Conservation (phyloP, 352 stramenopile species). For the Phytophthora agathidicida region DNA sequence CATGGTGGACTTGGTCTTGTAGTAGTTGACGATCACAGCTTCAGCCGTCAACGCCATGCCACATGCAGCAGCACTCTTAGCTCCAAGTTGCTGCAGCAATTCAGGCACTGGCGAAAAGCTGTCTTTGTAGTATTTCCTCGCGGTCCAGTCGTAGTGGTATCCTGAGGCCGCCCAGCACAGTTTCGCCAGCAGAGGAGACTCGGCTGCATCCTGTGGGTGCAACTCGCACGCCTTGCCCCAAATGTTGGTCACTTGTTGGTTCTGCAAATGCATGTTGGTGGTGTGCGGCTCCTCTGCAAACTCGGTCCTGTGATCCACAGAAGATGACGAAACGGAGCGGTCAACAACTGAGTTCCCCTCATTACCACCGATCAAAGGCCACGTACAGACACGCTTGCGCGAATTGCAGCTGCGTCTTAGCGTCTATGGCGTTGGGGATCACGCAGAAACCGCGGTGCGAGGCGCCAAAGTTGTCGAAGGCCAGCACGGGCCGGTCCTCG, state of each 20-base stretch:
- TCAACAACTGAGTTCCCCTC: too few relatives aligned
- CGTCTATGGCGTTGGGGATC: constrained; percentile 63
- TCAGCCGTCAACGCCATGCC: constrained; percentile 60
- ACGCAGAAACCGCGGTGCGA: constrained; percentile 70
- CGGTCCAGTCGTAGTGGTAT: constrained; percentile 87
- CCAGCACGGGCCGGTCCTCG: constrained; percentile 48
- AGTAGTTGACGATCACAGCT: constrained; percentile 87
- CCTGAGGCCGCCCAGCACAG: constrained; percentile 75
- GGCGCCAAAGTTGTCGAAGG: constrained; percentile 51
- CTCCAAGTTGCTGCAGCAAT: constrained; percentile 48
- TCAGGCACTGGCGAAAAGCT: constrained; percentile 58
- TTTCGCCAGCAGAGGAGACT: constrained; percentile 54
- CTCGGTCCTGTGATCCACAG: constrained; percentile 50
- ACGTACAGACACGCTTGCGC: constrained; percentile 65
- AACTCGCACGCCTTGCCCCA: constrained; percentile 54
- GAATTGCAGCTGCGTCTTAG: constrained; percentile 54
- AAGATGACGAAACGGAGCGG: constrained; percentile 1
- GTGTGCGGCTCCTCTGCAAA: constrained; percentile 73
- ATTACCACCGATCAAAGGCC: too few relatives aligned
- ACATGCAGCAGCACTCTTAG: constrained; percentile 52
- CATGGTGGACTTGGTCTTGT: constrained; percentile 81
- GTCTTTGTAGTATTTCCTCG: constrained; percentile 66
- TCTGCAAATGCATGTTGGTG: constrained; percentile 81
- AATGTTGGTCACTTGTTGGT: constrained; percentile 51
- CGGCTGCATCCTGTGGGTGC: constrained; percentile 44